Evolutionary conservation across 2,329 filamentous ascomycete genomes (phyloP).

Genomic region (Clonostachys rhizophaga): DNA sequence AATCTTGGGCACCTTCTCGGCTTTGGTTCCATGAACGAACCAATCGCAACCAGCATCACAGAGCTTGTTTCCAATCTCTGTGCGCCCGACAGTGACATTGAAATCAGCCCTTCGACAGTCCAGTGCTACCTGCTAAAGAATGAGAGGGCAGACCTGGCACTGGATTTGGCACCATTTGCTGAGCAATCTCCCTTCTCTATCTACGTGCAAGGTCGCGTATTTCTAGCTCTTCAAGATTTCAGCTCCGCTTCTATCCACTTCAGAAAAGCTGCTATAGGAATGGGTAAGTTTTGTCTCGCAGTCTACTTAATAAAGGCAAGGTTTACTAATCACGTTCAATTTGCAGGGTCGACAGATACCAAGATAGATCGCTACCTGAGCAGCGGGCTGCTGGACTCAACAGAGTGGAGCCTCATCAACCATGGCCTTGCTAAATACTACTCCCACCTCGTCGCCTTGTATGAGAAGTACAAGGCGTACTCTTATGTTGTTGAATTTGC

Average conservation of each 20-base stretch:
- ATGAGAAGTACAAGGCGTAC: slow-evolving; percentile 71
- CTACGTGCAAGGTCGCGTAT: slow-evolving; percentile 82
- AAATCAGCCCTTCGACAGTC: slow-evolving; percentile 54
- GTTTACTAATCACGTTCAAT: not conserved
- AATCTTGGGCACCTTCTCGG: slow-evolving; percentile 58
- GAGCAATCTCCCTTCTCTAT: slow-evolving; percentile 58
- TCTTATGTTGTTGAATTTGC: slow-evolving; percentile 84
- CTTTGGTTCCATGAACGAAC: slow-evolving; percentile 35
- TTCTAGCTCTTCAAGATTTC: slow-evolving; percentile 69
- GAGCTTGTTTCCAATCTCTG: slow-evolving; percentile 63
- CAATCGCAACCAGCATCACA: slow-evolving; percentile 56
- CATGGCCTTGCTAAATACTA: slow-evolving; percentile 81
- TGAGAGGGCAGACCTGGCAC: slow-evolving; percentile 54
- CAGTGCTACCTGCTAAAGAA: slow-evolving; percentile 59
- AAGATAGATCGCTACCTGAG: slow-evolving; percentile 45
- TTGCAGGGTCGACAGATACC: slow-evolving; percentile 39
- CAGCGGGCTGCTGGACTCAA: slow-evolving; percentile 66
- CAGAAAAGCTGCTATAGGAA: slow-evolving; percentile 74
- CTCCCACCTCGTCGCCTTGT: slow-evolving; percentile 77
- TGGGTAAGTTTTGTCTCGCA: slow-evolving; percentile 56
- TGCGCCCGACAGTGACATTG: slow-evolving; percentile 60
- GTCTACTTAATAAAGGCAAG: not conserved
- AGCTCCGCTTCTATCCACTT: slow-evolving; percentile 71
- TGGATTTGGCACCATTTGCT: slow-evolving; percentile 52
- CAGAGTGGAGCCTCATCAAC: slow-evolving; percentile 66